These are phyloP conservation scores for Geranomyces michiganensis DNA, from an alignment of 192 early-diverging fungal species.

Conservation along the genomic window DNA sequence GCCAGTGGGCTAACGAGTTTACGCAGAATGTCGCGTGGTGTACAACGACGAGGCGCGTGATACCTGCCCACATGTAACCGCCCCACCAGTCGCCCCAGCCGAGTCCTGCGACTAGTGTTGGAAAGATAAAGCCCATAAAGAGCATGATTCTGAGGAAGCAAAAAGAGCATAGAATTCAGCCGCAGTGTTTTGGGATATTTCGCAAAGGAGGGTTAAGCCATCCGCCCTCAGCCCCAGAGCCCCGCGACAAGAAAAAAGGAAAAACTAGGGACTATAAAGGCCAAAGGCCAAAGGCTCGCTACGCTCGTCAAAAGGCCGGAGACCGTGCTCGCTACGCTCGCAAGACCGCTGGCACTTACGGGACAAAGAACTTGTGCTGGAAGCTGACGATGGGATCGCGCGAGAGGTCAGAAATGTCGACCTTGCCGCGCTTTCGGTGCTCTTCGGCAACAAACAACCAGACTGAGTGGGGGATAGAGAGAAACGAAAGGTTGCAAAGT, in stretches of 20 bases:
- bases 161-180: neutral
- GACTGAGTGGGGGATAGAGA: too few species aligned
- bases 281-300: too few species aligned
- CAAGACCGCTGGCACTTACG: too few species aligned
- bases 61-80: conserved; percentile 52
- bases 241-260: too few species aligned
- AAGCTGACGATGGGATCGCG: conserved; percentile 47
- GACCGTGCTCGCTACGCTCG: too few species aligned
- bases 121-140: conserved; percentile 75
- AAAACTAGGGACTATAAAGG: too few species aligned
- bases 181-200: too few species aligned
- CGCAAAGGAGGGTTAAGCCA: too few species aligned
- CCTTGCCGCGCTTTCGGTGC: conserved; percentile 33
- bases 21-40: conserved; percentile 62
- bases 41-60: conserved; percentile 55
- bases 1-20: conserved; percentile 63
- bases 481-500: too few species aligned
- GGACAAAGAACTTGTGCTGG: conserved; percentile 54
- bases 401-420: conserved; percentile 54
- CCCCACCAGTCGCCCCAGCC: conserved; percentile 63
- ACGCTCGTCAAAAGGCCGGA: too few species aligned
- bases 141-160: conserved; percentile 52
- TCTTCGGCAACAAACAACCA: conserved; percentile 54
- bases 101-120: conserved; percentile 83
- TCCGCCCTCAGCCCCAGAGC: too few species aligned